Evolutionary conservation across 352 stramenopile species (phyloP), one percentile per base, ranked within the genome.

Genomic region (Phytopythium vexans): DNA sequence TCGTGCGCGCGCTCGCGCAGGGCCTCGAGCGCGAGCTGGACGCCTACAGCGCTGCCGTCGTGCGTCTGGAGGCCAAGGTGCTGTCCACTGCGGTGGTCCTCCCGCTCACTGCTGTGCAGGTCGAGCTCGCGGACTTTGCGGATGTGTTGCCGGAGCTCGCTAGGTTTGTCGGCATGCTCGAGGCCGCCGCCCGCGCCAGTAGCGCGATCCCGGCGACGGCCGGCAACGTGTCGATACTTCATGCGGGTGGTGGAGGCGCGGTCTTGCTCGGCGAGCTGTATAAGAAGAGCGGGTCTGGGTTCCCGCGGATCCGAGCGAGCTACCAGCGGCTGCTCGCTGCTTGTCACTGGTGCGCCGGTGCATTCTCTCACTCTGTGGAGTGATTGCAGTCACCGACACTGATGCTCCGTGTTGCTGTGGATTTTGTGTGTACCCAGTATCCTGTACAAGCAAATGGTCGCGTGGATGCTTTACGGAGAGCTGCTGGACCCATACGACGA

Each of bases 371-470:
- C 4, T 9, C 37, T 39, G 9, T 21, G 3, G 9, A 3, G 31
- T 39, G 37, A 41, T n/a, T 21, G 15, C 21, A 27, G 21, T 27
- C 21, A 27, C 21, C 21, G 21, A 27, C 2, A 27, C 27, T 51
- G 38, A 31, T 37, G 45, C 12, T 2, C 40, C 31, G 33, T 58
- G 15, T 49, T 11, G 27, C 7, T 47, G 39, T 27, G 32, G 8
- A 21, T 31, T 10, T n/a, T 41, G 44, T 36, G 36, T 47, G 12
- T 52, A 16, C 39, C 41, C 58, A 88, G 75, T 14, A 75, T 92
- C 4, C 49, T 91, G 27, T 90, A 77, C 34, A 86, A 88, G 54
- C 83, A 94, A 38, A 87, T 92, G n/a, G 48, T 91, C n/a, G 66
- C 77, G 46, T 94, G 81, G 81, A 89, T 94, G 70, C 47, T 87